Base-by-base conservation (phyloP, 2,329 filamentous ascomycete genomes). In the Calonectria pauciramosa region DNA sequence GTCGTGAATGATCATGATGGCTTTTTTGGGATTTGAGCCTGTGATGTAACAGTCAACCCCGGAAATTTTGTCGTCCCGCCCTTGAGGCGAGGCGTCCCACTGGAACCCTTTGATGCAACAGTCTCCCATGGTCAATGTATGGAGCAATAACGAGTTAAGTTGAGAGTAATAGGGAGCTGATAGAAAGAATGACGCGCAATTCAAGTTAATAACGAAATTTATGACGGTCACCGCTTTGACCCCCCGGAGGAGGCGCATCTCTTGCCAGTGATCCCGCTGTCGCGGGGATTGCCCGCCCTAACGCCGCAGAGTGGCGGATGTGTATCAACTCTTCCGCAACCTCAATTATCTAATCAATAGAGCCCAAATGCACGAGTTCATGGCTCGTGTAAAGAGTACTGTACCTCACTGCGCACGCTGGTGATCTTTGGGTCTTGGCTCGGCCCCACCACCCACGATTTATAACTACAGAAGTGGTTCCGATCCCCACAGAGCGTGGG, bases 1-100 rank as follows among this genome's bases (percentile, higher is more conserved):
- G 47, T 71, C 68, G 26, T 71, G 68, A 13, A 71, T 56, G 0
- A 71, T n/a, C 14, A 71, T 38, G 23, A 71, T 66, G 23, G 59
- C 68, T 14, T 18, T 36, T 26, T 65, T 30, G n/a, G 14, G 1
- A 20, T 71, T 71, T 1, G 41, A 41, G 1, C 68, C 68, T 2
- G 68, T 66, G 2, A 54, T 16, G 44, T 71, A 71, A 20, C 41
- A 32, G 23, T 66, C 11, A 10, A 32, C 1, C 4, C 32, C 44
- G 2, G 56, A 59, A 13, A 66, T 6, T 4, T 28, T 56, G 3
- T 26, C 28, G 4, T 56, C 23, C 2, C 47, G 41, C 11, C 68
- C 68, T 2, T 41, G 34, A 6, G 59, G 32, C 3, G 23, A 16
- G 18, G 23, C 34, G 11, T 65, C 44, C 68, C 68, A 71, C 10